These are phyloP conservation scores for Amanita polypyramis DNA, from an alignment of 768 basidiomycete genomes.

Conservation along the genomic window DNA sequence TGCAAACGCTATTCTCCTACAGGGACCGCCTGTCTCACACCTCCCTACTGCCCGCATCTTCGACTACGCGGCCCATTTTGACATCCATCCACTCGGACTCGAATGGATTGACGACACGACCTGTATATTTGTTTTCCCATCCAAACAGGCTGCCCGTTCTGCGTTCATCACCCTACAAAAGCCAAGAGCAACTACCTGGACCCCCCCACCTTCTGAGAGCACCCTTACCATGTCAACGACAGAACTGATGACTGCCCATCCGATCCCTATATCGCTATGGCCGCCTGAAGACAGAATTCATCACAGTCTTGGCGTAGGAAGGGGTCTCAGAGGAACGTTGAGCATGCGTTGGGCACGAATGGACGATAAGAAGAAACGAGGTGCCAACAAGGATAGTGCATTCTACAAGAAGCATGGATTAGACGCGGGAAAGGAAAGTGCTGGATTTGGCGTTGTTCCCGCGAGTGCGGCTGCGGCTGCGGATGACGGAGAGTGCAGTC, in stretches of 20 bases:
- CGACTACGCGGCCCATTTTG: conserved; percentile 74
- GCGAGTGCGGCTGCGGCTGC: not conserved
- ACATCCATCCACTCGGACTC: conserved; percentile 59
- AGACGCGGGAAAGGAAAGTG: conserved; percentile 8
- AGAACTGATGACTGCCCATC: conserved; percentile 51
- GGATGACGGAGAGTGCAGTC: not conserved
- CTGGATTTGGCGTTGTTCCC: not conserved
- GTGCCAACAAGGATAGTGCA: conserved; percentile 60
- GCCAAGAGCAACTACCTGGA: conserved; percentile 25
- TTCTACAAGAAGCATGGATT: conserved; percentile 73
- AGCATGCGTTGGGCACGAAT: conserved; percentile 67
- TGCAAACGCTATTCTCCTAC: conserved; percentile 60
- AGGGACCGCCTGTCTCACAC: conserved; percentile 61
- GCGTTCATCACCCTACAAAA: conserved; percentile 45
- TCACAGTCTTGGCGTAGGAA: conserved; percentile 57
- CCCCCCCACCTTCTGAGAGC: not conserved
- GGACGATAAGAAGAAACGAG: conserved; percentile 70
- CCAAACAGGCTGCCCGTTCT: conserved; percentile 38
- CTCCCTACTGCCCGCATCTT: conserved; percentile 72
- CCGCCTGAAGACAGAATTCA: conserved; percentile 73
- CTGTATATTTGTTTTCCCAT: conserved; percentile 67
- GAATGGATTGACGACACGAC: conserved; percentile 86
- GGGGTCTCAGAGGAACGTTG: conserved; percentile 55
- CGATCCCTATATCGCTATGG: conserved; percentile 68
- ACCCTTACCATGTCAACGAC: conserved; percentile 14